Evolutionary conservation across 768 basidiomycete genomes (phyloP), one percentile per base, ranked within the genome.

Genomic region (Dictyophora rubrovolvata): DNA sequence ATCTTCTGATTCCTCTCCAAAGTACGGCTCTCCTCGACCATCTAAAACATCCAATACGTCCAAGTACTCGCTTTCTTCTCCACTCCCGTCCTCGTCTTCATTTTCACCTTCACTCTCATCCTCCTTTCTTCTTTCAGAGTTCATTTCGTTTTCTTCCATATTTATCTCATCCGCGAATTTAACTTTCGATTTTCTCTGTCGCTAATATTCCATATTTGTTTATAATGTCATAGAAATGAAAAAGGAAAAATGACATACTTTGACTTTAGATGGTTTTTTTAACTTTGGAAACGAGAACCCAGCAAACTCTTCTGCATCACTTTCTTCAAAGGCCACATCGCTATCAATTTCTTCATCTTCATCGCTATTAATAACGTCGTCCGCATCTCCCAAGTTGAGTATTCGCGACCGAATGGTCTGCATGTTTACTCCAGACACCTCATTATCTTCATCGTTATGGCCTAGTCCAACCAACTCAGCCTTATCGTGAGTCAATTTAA

Each of bases 321-420:
- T 83, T 67, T 89, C 86, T 61, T 89, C 87, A 61, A 90, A 89
- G 1, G 89, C 91, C 62, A 77, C 84, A 65, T 93, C 92, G 62
- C 84, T 87, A 61, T 90, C 87, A 49, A 93, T 80, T 61, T 93
- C 89, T 66, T 93, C 89, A 66, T 93, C 91, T 62, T 93, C 87
- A 0, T 73, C 82, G 61, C 79, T 82, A 35, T 76, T 63, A 2
- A 71, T 60, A 50, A 66, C 62, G 12, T 66, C 70, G 7, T 66
- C 62, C 12, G 68, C 71, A 16, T 67, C 73, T 1, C 66, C 65
- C 47, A 75, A 55, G 55, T 71, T 72, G 55, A 74, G 68, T 62
- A 66, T 69, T n/a, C 37, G 5, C 6, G 58, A 48, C 33, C 60
- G 60, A 35, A 56, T 47, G 20, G 48, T 34, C 9, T 50, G 48